Evolutionary conservation across 2,329 filamentous ascomycete species (phyloP).

Genomic region (Epicoccum nigrum): DNA sequence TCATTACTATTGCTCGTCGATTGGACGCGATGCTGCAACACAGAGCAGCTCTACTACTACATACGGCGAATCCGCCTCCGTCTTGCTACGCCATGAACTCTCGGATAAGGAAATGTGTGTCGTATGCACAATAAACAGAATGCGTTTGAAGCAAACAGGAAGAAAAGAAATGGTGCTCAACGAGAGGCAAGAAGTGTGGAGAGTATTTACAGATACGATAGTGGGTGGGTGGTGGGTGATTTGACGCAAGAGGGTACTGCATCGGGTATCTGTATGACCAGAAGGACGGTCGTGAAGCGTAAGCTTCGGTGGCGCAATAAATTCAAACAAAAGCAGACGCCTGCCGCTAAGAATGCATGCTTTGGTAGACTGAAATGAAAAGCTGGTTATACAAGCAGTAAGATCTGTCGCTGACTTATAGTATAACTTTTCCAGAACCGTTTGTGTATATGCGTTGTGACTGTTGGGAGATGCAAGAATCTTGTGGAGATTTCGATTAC

Average conservation of each 20-base stretch:
- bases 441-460: conserved; percentile 18
- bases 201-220: conserved; percentile 20
- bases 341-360: conserved; percentile 40
- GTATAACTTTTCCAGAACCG: conserved; percentile 27
- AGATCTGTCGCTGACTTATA: conserved; percentile 28
- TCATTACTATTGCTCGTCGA: conserved; percentile 19
- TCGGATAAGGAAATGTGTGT: conserved; percentile 19
- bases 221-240: background rate
- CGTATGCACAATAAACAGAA: conserved; percentile 16
- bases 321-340: conserved; percentile 28
- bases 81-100: conserved; percentile 9
- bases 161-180: conserved; percentile 16
- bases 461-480: conserved; percentile 7
- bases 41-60: conserved; percentile 15
- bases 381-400: conserved; percentile 25
- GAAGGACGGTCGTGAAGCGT: conserved; percentile 29
- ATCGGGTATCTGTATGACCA: conserved; percentile 48
- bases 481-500: conserved; percentile 11
- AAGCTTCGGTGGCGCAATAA: conserved; percentile 24
- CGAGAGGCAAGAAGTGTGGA: conserved; percentile 15
- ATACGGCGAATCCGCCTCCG: conserved; percentile 8
- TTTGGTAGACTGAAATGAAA: conserved; percentile 28
- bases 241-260: conserved; percentile 20
- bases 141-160: conserved; percentile 17
- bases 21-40: conserved; percentile 16